Conservation (phyloP, 2,329 filamentous ascomycete genomes). For the Xylariaceae sp. region DNA sequence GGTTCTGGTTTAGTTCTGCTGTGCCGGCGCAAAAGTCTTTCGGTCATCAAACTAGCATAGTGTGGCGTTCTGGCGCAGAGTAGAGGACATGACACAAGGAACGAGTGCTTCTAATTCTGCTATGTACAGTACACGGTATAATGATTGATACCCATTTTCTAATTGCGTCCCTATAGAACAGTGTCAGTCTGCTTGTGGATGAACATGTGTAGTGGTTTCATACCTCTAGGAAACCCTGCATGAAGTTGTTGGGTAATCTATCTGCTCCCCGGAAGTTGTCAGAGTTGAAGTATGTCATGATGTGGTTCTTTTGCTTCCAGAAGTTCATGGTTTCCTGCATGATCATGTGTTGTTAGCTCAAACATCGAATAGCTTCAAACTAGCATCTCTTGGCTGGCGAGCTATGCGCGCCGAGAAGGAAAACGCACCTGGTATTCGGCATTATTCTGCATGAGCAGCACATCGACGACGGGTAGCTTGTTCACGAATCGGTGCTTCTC, state of each 20-base stretch:
- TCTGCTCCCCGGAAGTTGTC: slow-evolving; percentile 74
- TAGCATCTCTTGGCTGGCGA: not conserved
- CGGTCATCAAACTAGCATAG: too few species aligned
- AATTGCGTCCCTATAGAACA: slow-evolving; percentile 51
- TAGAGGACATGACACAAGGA: slow-evolving; percentile 25
- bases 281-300: slow-evolving; percentile 94
- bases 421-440: slow-evolving; percentile 81
- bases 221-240: slow-evolving; percentile 92
- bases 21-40: too few species aligned
- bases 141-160: slow-evolving; percentile 33
- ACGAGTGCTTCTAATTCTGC: slow-evolving; percentile 35
- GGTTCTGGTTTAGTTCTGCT: too few species aligned
- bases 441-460: slow-evolving; percentile 85
- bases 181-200: slow-evolving; percentile 11
- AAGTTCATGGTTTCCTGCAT: slow-evolving; percentile 93
- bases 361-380: not conserved
- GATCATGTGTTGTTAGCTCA: slow-evolving; percentile 12
- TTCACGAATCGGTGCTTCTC: slow-evolving; percentile 92
- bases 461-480: slow-evolving; percentile 82
- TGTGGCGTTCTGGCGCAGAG: slow-evolving; percentile 31
- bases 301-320: slow-evolving; percentile 95
- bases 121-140: slow-evolving; percentile 33
- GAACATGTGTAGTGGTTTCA: too few species aligned
- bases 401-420: not conserved
- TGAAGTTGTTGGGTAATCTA: slow-evolving; percentile 82